A percentile compares a stretch with the other conserved stretches of the same genome.
phyloP scores from a whole-genome alignment of 148 eudicot species.

The Amaranthus hypochondriacus region DNA sequence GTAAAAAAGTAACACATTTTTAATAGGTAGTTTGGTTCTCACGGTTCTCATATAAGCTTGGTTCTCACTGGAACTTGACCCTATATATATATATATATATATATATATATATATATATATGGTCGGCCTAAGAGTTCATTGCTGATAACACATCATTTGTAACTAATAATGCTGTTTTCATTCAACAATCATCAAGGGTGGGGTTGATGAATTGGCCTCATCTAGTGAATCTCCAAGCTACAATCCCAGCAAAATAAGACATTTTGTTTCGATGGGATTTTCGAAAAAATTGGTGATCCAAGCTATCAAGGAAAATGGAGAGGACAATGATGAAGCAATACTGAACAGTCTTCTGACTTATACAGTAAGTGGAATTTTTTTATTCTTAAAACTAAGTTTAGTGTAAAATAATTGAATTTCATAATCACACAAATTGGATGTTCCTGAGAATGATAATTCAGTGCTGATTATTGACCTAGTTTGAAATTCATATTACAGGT shows the following conservation, averaged over 20 bases:
- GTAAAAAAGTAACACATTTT: too few relatives aligned
- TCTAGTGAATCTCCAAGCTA: constrained; percentile 9
- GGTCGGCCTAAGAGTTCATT: not conserved
- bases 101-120: too few relatives aligned
- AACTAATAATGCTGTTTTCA: not conserved
- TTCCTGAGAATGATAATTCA: too few relatives aligned
- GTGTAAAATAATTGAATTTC: not conserved
- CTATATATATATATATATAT: too few relatives aligned
- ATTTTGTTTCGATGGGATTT: constrained; percentile 24
- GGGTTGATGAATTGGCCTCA: not conserved
- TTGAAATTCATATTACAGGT: constrained; percentile 5
- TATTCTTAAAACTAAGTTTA: not conserved
- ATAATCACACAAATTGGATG: not conserved
- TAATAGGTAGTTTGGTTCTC: too few relatives aligned
- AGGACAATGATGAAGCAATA: constrained; percentile 20
- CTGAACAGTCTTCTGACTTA: constrained; percentile 16
- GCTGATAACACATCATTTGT: not conserved
- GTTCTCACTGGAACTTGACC: too few relatives aligned
- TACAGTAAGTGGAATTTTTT: constrained; percentile 5
- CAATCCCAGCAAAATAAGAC: not conserved
- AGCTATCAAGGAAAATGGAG: constrained; percentile 23
- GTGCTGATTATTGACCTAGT: too few relatives aligned
- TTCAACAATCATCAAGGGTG: not conserved
- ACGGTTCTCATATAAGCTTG: too few relatives aligned
- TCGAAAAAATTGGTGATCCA: constrained; percentile 1